Evolutionary conservation across 176 grass and related monocot species (phyloP).

Genomic region (Oropetium thomaeum): DNA sequence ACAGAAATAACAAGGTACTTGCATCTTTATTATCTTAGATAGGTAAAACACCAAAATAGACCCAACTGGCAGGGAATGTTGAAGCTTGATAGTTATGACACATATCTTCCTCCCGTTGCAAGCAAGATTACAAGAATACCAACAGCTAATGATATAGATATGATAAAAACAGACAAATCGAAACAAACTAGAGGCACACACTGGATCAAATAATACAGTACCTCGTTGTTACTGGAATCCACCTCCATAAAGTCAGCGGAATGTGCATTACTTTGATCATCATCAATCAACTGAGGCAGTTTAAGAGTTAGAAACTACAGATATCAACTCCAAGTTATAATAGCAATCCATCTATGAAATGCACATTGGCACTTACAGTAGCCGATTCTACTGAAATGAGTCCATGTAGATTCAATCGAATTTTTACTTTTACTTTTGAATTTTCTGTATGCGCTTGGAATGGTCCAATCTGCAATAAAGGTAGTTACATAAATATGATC

Average conservation of each 20-base stretch:
- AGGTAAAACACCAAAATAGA: slow-evolving; percentile 2
- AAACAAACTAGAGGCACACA: slow-evolving; percentile 15
- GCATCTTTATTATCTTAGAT: slow-evolving; percentile 21
- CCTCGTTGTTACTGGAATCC: slow-evolving; percentile 37
- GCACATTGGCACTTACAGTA: slow-evolving; percentile 56
- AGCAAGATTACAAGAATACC: not conserved
- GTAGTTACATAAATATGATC: slow-evolving; percentile 15
- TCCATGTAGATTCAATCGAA: slow-evolving; percentile 92
- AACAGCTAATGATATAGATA: slow-evolving; percentile 13
- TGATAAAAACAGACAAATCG: not conserved
- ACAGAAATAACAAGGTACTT: not conserved
- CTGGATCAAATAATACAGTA: slow-evolving; percentile 27
- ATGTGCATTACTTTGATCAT: slow-evolving; percentile 48
- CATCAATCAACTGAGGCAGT: slow-evolving; percentile 55
- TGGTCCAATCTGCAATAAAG: slow-evolving; percentile 74
- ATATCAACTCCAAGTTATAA: slow-evolving; percentile 3
- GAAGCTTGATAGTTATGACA: slow-evolving; percentile 22
- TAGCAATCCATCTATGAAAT: slow-evolving; percentile 11
- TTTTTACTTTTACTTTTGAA: slow-evolving; percentile 78
- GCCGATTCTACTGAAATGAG: slow-evolving; percentile 84
- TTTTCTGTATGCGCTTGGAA: slow-evolving; percentile 64
- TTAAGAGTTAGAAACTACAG: slow-evolving; percentile 32
- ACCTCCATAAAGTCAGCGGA: slow-evolving; percentile 51
- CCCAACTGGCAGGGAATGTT: not conserved
- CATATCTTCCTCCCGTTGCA: slow-evolving; percentile 1